phyloP scores from a whole-genome alignment of 2,329 filamentous ascomycete genomes.

The Pyrenophora seminiperda region DNA sequence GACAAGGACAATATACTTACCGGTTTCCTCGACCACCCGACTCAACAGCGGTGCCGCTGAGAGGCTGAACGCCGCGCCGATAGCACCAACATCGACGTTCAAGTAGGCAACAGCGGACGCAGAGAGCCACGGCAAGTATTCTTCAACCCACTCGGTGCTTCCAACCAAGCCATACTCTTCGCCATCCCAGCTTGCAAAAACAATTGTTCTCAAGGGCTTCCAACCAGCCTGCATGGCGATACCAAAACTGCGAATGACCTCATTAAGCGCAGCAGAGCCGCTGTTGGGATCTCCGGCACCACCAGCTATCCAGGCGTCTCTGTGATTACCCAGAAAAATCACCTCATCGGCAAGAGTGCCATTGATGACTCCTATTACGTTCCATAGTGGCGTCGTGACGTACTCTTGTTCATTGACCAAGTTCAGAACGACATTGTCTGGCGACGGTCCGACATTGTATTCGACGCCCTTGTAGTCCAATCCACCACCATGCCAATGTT shows the following conservation, averaged over 20 bases:
- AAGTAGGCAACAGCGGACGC: constrained; percentile 78
- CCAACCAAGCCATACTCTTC: constrained; percentile 85
- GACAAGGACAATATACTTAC: constrained; percentile 21
- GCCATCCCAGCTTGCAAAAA: constrained; percentile 74
- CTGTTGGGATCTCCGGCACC: constrained; percentile 83
- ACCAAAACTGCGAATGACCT: constrained; percentile 77
- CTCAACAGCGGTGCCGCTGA: constrained; percentile 77
- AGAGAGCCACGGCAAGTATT: constrained; percentile 80
- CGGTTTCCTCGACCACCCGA: constrained; percentile 71
- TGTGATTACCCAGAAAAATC: constrained; percentile 87
- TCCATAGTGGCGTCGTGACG: constrained; percentile 59
- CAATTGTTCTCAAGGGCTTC: constrained; percentile 86
- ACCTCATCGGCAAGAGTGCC: constrained; percentile 85
- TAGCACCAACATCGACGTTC: constrained; percentile 79
- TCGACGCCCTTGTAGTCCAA: constrained; percentile 79
- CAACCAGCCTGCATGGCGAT: constrained; percentile 73
- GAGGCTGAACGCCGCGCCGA: constrained; percentile 67
- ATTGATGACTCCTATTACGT: constrained; percentile 91
- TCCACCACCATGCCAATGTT: constrained; percentile 73
- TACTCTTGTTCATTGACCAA: constrained; percentile 58
- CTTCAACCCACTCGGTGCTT: constrained; percentile 91
- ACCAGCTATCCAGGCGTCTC: constrained; percentile 88
- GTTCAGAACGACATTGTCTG: constrained; percentile 64
- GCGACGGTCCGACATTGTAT: constrained; percentile 84
- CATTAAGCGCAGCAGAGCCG: constrained; percentile 78